Evolutionary conservation across 768 basidiomycete genomes (phyloP).

Genomic region (Rhodotorula kratochvilovae): DNA sequence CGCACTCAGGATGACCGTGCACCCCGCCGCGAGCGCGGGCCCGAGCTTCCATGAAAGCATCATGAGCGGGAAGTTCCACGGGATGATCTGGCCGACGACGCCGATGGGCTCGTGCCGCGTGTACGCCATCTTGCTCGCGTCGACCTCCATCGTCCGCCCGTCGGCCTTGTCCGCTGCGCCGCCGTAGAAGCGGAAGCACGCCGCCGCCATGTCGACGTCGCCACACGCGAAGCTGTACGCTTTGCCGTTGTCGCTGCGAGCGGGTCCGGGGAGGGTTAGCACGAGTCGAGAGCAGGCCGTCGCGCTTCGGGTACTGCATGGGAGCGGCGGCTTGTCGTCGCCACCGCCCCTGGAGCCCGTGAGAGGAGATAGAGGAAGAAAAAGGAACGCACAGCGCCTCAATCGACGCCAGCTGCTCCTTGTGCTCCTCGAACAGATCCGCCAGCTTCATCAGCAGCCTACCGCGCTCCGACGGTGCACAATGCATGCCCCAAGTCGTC

Average conservation of each 20-base stretch:
- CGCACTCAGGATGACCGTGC: conserved; percentile 68
- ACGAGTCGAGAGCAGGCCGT: too few species aligned
- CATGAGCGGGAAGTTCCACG: conserved; percentile 36
- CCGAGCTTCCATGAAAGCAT: conserved; percentile 68
- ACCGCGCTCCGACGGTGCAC: conserved; percentile 54
- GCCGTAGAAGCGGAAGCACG: conserved; percentile 63
- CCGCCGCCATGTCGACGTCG: conserved; percentile 46
- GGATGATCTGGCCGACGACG: conserved; percentile 44
- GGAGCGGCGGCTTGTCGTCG: too few species aligned
- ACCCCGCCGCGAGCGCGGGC: conserved; percentile 73
- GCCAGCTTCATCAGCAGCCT: conserved; percentile 58
- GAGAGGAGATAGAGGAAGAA: too few species aligned
- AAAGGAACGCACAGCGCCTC: conserved; percentile 51
- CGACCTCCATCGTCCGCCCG: conserved; percentile 61
- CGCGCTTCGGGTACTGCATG: too few species aligned
- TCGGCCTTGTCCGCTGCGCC: conserved; percentile 85
- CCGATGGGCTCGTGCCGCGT: conserved; percentile 66
- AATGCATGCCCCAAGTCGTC: conserved; percentile 64
- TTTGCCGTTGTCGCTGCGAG: conserved; percentile 57
- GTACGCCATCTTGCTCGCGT: conserved; percentile 60
- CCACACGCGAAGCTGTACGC: conserved; percentile 51
- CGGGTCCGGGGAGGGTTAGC: too few species aligned
- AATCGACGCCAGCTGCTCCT: conserved; percentile 64
- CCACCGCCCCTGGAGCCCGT: too few species aligned
- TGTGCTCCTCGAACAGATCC: conserved; percentile 59